Conservation (phyloP, 140 eudicot species). For the Stevia rebaudiana region DNA sequence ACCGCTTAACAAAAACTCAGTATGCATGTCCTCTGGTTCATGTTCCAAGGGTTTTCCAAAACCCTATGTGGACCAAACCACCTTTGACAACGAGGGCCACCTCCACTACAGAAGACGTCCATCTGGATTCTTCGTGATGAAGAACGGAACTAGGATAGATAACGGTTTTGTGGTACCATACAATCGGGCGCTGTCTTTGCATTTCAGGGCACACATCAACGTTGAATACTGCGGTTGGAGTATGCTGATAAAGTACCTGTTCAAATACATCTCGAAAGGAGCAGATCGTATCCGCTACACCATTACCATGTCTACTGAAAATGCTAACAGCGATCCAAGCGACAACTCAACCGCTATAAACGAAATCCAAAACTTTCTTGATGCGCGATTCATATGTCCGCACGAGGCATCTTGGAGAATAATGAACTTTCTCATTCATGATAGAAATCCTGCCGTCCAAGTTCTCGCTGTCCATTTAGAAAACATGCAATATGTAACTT, state of each 20-base stretch:
- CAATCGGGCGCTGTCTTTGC: neutral
- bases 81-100: too few relatives aligned
- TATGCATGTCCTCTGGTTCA: too few relatives aligned
- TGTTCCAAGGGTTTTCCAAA: too few relatives aligned
- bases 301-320: neutral
- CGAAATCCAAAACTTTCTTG: neutral
- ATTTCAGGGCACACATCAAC: neutral
- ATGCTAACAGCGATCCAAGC: too few relatives aligned
- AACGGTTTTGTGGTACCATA: neutral
- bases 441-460: neutral
- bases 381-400: neutral
- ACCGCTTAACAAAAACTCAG: too few relatives aligned
- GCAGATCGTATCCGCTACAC: neutral
- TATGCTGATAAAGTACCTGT: neutral
- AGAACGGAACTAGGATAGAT: neutral
- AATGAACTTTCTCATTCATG: too few relatives aligned
- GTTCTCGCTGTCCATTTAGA: neutral
- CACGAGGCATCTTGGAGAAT: constrained; percentile 10
- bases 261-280: neutral
- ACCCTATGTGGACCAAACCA: too few relatives aligned
- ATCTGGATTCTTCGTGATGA: too few relatives aligned
- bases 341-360: neutral
- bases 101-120: too few relatives aligned
- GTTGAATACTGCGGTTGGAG: neutral
- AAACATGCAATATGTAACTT: neutral